Base-by-base conservation (phyloP, 805 yeast species). In the Scheffersomyces amazonensis region DNA sequence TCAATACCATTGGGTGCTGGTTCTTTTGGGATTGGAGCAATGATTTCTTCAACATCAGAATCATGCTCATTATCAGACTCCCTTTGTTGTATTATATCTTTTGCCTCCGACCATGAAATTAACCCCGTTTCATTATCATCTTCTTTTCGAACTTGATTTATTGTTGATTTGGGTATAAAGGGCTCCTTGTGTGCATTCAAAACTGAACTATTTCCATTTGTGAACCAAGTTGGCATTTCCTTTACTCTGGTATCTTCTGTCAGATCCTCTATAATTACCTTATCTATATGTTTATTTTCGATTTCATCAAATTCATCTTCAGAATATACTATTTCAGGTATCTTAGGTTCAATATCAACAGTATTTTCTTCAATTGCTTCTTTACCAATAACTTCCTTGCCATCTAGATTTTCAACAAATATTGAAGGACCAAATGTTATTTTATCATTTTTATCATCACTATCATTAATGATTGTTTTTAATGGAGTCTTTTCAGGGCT, bases 111-210 rank as follows among this genome's bases (percentile, higher is more conserved):
- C 74, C 78, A 78, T 0, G 80, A 60, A 4, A 78, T 64, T 34
- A 80, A 52, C 0, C 81, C 82, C 1, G 69, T 73, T 31, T 61
- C 60, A n/a, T n/a, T n/a, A 40, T 73, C 77, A 34, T 71, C 73
- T 20, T 63, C 70, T 3, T 65, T 38, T 30, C 21, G 32, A n/a
- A 3, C 32, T 22, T 6, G 21, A 17, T 2, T 13, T 10, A 7
- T 40, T 27, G 13, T 12, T 30, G 15, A n/a, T 39, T 19, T 30
- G 34, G 34, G 18, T 11, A 35, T 34, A 41, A 34, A 36, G 18
- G 16, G 37, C 21, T 32, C 36, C 24, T 36, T 36, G 17, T 42
- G 41, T 10, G 44, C 44, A 24, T 42, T 42, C 17, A 39, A 34
- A 7, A 37, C 40, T 17, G 21, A 15, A 8, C 23, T 13, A 34